Evolutionary conservation across 192 early-diverging fungal species (phyloP).

Genomic region (Mortierella claussenii): DNA sequence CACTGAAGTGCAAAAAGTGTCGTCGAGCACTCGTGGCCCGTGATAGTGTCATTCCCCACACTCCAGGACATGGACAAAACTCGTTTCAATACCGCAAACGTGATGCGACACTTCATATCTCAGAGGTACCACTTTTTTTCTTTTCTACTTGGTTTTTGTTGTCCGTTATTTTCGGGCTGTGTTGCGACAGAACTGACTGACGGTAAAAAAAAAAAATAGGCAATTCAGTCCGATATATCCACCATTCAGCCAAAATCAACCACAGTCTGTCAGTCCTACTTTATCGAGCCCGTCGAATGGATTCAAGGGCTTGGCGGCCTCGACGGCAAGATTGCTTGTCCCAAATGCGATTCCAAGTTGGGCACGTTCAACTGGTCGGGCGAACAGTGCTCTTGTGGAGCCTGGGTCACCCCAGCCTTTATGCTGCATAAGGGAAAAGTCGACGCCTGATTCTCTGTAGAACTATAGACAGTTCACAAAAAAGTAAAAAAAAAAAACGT

Average conservation of each 20-base stretch:
- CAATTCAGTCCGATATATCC: slow-evolving; percentile 24
- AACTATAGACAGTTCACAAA: background rate
- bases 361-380: slow-evolving; percentile 87
- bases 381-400: slow-evolving; percentile 82
- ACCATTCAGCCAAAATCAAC: slow-evolving; percentile 15
- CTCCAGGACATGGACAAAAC: slow-evolving; percentile 73
- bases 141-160: background rate
- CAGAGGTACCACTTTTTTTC: slow-evolving; percentile 13
- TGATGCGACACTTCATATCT: slow-evolving; percentile 57
- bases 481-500: background rate
- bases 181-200: no score
- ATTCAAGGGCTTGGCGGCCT: slow-evolving; percentile 72
- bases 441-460: slow-evolving; percentile 57
- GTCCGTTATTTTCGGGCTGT: slow-evolving; percentile 13
- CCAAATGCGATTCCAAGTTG: slow-evolving; percentile 82
- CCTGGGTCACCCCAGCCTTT: slow-evolving; percentile 85
- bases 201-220: no score
- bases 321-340: slow-evolving; percentile 79
- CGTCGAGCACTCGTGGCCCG: slow-evolving; percentile 67
- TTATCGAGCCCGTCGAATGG: slow-evolving; percentile 89
- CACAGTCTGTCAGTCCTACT: slow-evolving; percentile 75
- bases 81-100: slow-evolving; percentile 83
- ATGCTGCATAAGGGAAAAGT: slow-evolving; percentile 80
- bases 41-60: slow-evolving; percentile 76
- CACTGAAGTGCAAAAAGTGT: slow-evolving; percentile 48